Base-by-base conservation (phyloP, 73 alveolate species). In the Effrenium voratum region DNA sequence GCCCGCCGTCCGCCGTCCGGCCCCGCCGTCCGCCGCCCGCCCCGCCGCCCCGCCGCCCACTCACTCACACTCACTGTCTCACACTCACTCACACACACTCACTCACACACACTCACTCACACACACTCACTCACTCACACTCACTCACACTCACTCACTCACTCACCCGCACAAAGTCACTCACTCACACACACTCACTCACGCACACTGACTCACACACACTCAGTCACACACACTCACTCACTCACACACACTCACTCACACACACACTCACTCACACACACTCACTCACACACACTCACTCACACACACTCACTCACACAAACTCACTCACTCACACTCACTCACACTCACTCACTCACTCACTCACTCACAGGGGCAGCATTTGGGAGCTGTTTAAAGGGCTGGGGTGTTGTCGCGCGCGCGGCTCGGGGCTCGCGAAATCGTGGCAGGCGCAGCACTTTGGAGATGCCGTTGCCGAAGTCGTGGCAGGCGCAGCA, bases 181-280 rank as follows among this genome's bases (percentile, higher is more conserved):
- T 13, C 79, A 13, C 79, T 13, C 79, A 66, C 79, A 13, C 79
- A 66, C 38, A 66, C 79, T 5, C 79, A 66, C 79, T 13, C 79
- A 66, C 79, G 8, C 79, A 66, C 79, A 66, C 41, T 15, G 40
- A 13, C 79, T 13, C 24, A 66, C 79, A 66, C 24, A 13, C 38
- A 66, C 79, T 13, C 5, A 66, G 40, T 28, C 79, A 66, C 79
- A 66, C 79, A 66, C 79, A 66, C 79, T 66, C 79, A 66, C 79
- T 13, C 41, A 28, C 79, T 66, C 79, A 66, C 79, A 66, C 79
- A 66, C 79, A 28, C 79, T 13, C 44, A 66, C 79, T 13, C 79
- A 66, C 79, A 66, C 79, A 66, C 79, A 66, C 79, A 66, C 79
- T 28, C 79, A 66, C 79, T 15, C 79, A 66, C 79, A 66, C 41